Base-by-base conservation (phyloP, 2,329 filamentous ascomycete species). In the Cladosporium halotolerans region DNA sequence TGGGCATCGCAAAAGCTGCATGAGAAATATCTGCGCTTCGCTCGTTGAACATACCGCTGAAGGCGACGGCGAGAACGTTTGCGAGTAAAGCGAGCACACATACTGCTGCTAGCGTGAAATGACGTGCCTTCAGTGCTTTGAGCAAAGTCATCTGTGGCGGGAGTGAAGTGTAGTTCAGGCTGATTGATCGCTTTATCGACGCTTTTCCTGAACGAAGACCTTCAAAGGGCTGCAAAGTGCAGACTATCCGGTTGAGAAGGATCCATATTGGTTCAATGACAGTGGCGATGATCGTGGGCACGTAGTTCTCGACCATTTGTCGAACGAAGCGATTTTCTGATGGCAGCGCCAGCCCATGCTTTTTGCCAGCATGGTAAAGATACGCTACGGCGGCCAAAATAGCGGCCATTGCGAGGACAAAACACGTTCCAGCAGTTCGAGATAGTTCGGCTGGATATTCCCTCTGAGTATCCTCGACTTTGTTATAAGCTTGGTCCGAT, bases 191-290 rank as follows among this genome's bases (percentile, higher is more conserved):
- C 2, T 52, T 52, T 0, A 71, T 56, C 1, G 54, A 45, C 0
- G 73, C 68, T 6, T 71, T 67, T 0, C 77, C 74, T 4, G 59
- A 55, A 16, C 71, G 70, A 0, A 84, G 65, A 11, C 79, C 73
- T 2, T 77, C 70, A 14, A 81, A 76, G 0, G 81, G 81, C 31
- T 81, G 76, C 0, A 84, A 56, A 8, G 82, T 61, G 39, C 79
- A 82, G 0, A 82, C 58, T 0, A 78, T 51, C 0, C 81, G 70
- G 40, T 81, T 83, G 0, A 85, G 53, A 0, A 83, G 60, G 0
- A 81, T 65, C 76, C 81, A 82, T 1, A 79, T 71, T 0, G 81
- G 80, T 34, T 85, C 81, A 0, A 83, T 68, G 0, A 82, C 49
- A 0, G 81, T 83, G 0, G 79, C 76, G 3, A 83, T 67, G 0